Evolutionary conservation across 768 basidiomycete species (phyloP).

Genomic region (Gyrodon lividus): DNA sequence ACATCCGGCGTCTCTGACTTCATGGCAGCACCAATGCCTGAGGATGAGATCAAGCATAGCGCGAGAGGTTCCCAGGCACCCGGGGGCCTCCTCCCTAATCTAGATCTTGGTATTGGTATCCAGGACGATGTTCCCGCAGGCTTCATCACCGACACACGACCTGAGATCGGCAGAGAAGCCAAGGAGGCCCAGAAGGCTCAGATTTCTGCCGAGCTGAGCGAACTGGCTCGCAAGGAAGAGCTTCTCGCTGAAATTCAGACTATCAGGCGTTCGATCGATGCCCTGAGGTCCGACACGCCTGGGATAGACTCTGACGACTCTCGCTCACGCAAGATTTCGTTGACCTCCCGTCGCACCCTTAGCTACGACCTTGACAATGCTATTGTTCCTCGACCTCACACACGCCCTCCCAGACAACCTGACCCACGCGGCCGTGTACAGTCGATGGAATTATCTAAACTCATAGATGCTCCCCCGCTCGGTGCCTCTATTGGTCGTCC

Average conservation of each 20-base stretch:
- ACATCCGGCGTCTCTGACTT: slow-evolving; percentile 75
- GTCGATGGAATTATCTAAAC: slow-evolving; percentile 66
- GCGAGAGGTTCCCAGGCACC: slow-evolving; percentile 49
- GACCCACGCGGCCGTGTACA: slow-evolving; percentile 70
- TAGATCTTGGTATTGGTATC: slow-evolving; percentile 76
- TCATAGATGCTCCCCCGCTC: slow-evolving; percentile 42
- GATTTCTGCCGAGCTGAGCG: slow-evolving; percentile 44
- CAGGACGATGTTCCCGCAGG: slow-evolving; percentile 71
- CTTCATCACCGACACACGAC: slow-evolving; percentile 55
- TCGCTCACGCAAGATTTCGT: slow-evolving; percentile 60
- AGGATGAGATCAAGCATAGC: slow-evolving; percentile 59
- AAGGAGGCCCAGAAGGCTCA: slow-evolving; percentile 34
- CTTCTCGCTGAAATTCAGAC: slow-evolving; percentile 76
- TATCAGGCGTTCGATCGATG: slow-evolving; percentile 76
- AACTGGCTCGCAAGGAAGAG: slow-evolving; percentile 65
- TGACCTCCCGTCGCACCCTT: slow-evolving; percentile 65
- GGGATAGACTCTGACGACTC: slow-evolving; percentile 47
- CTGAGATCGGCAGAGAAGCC: slow-evolving; percentile 28
- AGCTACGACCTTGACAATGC: slow-evolving; percentile 62
- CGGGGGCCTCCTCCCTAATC: slow-evolving; percentile 55
- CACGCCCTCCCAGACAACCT: slow-evolving; percentile 66
- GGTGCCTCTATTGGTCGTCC: slow-evolving; percentile 64
- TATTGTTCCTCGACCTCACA: slow-evolving; percentile 52
- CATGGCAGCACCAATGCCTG: slow-evolving; percentile 56
- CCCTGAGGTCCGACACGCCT: slow-evolving; percentile 69